phyloP scores from a whole-genome alignment of 208 protist species.

The Leishmania braziliensis region DNA sequence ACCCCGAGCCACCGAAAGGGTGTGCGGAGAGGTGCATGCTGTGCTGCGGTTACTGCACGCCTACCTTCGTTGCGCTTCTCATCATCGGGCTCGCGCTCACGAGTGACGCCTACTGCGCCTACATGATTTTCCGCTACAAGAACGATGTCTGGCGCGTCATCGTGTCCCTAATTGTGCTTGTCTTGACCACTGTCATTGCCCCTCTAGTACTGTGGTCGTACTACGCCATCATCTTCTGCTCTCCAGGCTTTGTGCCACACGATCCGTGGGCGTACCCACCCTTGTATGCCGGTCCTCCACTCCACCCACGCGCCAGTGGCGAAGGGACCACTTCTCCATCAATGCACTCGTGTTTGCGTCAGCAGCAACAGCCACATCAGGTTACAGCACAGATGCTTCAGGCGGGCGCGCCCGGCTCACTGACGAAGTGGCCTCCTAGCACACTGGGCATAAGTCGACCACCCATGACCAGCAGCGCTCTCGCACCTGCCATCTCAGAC shows the following conservation, averaged over 20 bases:
- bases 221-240: slow-evolving; percentile 46
- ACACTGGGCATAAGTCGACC: not conserved
- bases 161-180: slow-evolving; percentile 43
- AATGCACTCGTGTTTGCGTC: not conserved
- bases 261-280: slow-evolving; percentile 55
- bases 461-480: not conserved
- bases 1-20: slow-evolving; percentile 29
- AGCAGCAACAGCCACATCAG: not conserved
- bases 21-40: slow-evolving; percentile 39
- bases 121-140: slow-evolving; percentile 30
- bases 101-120: slow-evolving; percentile 44
- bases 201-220: slow-evolving; percentile 44
- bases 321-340: not conserved
- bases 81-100: slow-evolving; percentile 35
- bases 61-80: slow-evolving; percentile 39
- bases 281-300: slow-evolving; percentile 19
- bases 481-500: not conserved
- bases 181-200: slow-evolving; percentile 26
- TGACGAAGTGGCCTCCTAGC: not conserved
- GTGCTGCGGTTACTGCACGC: slow-evolving; percentile 52
- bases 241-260: slow-evolving; percentile 58
- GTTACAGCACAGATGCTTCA: not conserved
- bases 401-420: not conserved
- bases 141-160: slow-evolving; percentile 41
- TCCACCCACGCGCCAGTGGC: not conserved